Base-by-base conservation (phyloP, 768 basidiomycete species). In the Phaffia australis region DNA sequence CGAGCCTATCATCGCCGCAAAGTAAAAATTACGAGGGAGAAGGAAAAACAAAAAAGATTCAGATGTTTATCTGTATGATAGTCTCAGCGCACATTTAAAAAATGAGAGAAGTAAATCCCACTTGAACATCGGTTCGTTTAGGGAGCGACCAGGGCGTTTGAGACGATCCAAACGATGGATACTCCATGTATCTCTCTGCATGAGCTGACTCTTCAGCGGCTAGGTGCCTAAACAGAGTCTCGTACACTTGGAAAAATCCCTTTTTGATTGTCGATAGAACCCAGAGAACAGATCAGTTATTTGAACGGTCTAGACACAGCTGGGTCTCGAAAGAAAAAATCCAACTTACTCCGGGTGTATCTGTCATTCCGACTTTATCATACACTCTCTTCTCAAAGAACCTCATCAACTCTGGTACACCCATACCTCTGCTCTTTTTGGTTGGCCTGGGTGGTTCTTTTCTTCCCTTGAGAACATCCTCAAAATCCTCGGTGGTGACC, bases 211-310 rank as follows among this genome's bases (percentile, higher is more conserved):
- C 95, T 72, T 98, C 94, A 23, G 84, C 82, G 15, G 84, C 82
- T 21, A 99, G 81, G 18, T 93, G 84, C 18, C 80, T 76, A 74
- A 98, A 98, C 3, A 99, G 79, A 70, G 89, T 88, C 35, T 85
- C 83, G 75, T 92, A 98, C 14, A 98, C 83, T 0, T 85, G 83
- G 76, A 84, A 98, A 79, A 95, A 98, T 51, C 89, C 83, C 91
- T 99, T 72, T 49, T 18, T 15, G 0, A 23, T 46, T 23, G 0
- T 30, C 42, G 21, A 42, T 35, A 46, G 21, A 7, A 42, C 3
- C 21, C 27, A 3, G 57, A n/a, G 42, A 25, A 35, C 25, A 18
- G 2, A 4, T 29, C 27, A 27, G 9, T 11, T 3, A 8, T 29
- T 27, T 29, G 21, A n/a, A 3, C 25, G 61, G 11, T 42, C 11